These are phyloP conservation scores for Pestalotiopsis sp. DNA, from an alignment of 2,329 filamentous ascomycete genomes.

Conservation along the genomic window DNA sequence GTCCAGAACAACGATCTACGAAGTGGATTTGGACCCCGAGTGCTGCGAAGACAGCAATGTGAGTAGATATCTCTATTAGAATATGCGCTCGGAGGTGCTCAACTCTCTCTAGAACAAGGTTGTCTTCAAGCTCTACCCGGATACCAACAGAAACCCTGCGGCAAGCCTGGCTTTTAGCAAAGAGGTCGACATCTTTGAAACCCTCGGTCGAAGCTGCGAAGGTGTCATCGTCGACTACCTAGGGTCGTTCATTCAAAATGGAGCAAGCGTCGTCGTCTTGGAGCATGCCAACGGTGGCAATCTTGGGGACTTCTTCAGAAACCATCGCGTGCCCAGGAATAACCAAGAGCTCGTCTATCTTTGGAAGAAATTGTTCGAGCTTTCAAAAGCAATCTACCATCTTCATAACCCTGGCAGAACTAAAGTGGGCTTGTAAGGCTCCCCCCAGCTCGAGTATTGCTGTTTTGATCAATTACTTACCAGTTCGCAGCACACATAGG, in stretches of 20 bases:
- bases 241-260: background rate
- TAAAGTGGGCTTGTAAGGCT: background rate
- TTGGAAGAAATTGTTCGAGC: too few relatives aligned
- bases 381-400: too few relatives aligned
- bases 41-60: background rate
- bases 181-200: background rate
- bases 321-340: background rate
- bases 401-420: background rate
- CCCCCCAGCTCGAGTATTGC: too few relatives aligned
- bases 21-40: background rate
- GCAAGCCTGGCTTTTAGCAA: background rate
- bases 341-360: background rate
- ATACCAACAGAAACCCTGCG: background rate
- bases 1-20: background rate
- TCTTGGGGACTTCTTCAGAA: background rate
- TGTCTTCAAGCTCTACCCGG: background rate
- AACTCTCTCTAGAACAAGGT: background rate
- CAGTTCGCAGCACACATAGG: background rate
- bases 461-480: too few relatives aligned
- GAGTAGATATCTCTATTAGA: too few relatives aligned
- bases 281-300: background rate
- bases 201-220: accelerated
- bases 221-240: background rate
- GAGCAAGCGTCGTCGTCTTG: background rate
- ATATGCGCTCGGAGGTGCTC: too few relatives aligned